Conservation (phyloP, 139 green algal genomes). For the Chlorella vulgaris region DNA sequence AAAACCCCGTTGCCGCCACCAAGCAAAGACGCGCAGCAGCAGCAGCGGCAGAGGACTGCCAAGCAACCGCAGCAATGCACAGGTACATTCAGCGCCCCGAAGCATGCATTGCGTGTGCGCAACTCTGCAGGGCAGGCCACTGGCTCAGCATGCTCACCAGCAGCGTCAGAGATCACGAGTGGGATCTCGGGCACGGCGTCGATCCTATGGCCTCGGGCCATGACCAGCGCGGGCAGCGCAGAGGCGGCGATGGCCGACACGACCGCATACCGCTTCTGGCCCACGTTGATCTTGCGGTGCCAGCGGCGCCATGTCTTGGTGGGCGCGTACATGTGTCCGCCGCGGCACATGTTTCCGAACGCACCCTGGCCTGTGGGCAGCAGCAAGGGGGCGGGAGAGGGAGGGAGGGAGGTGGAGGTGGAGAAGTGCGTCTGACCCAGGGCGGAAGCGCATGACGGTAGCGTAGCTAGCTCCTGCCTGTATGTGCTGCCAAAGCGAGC, state of each 20-base stretch:
- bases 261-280: conserved; percentile 93
- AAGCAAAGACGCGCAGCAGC: background rate
- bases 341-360: conserved; percentile 99
- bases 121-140: too few relatives aligned
- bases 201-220: conserved; percentile 96
- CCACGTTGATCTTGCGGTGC: conserved; percentile 99
- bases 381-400: background rate
- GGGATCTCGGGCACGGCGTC: conserved; percentile 95
- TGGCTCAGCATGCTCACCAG: conserved; percentile 48
- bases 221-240: conserved; percentile 93
- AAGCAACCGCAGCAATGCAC: too few relatives aligned
- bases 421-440: too few relatives aligned
- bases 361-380: conserved; percentile 87
- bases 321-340: conserved; percentile 98
- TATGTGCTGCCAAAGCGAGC: too few relatives aligned
- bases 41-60: too few relatives aligned
- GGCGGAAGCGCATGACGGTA: too few relatives aligned
- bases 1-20: too few relatives aligned
- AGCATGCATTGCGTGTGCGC: too few relatives aligned
- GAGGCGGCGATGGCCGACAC: conserved; percentile 94
- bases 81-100: too few relatives aligned
- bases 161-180: conserved; percentile 90
- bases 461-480: too few relatives aligned
- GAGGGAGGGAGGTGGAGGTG: background rate
- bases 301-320: conserved; percentile 97